Evolutionary conservation across 805 yeast genomes (phyloP), one percentile per base, ranked within the genome.

Genomic region (Candida namnaoensis): DNA sequence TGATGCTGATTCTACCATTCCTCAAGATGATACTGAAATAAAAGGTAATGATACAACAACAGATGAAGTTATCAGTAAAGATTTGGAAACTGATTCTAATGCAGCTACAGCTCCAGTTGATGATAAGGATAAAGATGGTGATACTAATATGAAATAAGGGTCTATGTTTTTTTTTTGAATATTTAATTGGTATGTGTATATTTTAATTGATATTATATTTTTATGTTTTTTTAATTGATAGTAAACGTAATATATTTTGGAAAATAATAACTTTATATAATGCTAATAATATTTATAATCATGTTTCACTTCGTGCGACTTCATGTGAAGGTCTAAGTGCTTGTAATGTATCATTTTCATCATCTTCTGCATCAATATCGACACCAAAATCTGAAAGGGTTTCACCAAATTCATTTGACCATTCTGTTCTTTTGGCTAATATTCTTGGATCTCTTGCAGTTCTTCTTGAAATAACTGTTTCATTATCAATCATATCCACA

Each of bases 391-490:
- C 96, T 34, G 72, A 73, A 37, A 91, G 64, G 11, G 73, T 72
- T 53, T 91, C 97, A n/a, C 99, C 99, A 57, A 82, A 71, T 14
- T 72, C 79, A 56, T 85, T 88, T 42, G 60, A 62, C 95, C 95
- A 90, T 35, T 74, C 67, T 12, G 61, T 65, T 32, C 80, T 57
- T 10, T 54, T 50, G 53, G 62, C 41, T 44, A 52, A 59, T 28
- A 62, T 45, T 38, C 74, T 46, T 14, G 72, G 68, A 44, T 66
- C 69, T n/a, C 36, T 5, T 27, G 14, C 25, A 30, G 3, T 12
- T 39, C 56, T 51, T 32, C 47, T 54, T 34, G 54, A 62, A 41
- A 52, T 60, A 37, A 54, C 57, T 48, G 44, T 61, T 49, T 64
- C 60, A 46, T 50, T 36, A 30, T 46, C 38, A 32, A 41, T 26